A percentile compares a stretch with the other conserved stretches of the same genome.
phyloP scores from a whole-genome alignment of 441 rosid species.

The Capsella rubella region DNA sequence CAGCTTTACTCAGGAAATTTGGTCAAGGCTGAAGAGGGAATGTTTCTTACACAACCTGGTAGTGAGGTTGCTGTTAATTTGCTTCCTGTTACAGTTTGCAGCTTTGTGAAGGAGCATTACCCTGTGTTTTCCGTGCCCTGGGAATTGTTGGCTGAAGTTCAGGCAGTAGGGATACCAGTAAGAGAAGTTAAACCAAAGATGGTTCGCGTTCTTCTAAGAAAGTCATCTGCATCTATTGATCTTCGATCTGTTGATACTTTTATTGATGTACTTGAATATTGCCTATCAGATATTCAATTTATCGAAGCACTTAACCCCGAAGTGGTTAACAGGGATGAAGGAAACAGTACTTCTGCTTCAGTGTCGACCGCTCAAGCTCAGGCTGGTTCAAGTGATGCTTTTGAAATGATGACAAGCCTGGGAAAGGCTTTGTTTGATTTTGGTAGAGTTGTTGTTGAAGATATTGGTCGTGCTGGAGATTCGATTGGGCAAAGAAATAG shows the following conservation, averaged over 20 bases:
- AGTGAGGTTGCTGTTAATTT: constrained; percentile 77
- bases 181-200: constrained; percentile 95
- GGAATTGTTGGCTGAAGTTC: constrained; percentile 92
- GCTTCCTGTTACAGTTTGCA: constrained; percentile 95
- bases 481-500: constrained; percentile 51
- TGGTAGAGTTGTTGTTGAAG: constrained; percentile 96
- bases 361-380: constrained; percentile 55
- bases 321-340: constrained; percentile 52
- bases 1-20: constrained; percentile 93
- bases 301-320: constrained; percentile 51
- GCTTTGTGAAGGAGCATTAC: constrained; percentile 97
- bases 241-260: constrained; percentile 89
- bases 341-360: constrained; percentile 51
- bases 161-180: constrained; percentile 76
- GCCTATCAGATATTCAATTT: constrained; percentile 88
- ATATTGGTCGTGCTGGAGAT: constrained; percentile 86
- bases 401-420: constrained; percentile 95
- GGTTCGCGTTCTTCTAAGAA: constrained; percentile 91
- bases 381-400: constrained; percentile 91
- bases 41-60: constrained; percentile 98
- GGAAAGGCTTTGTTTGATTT: constrained; percentile 97
- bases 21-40: constrained; percentile 97
- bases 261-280: constrained; percentile 93
- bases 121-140: constrained; percentile 97
- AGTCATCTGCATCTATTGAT: constrained; percentile 69